Conservation (phyloP, 805 yeast species). For the Grigorovia jiainica region DNA sequence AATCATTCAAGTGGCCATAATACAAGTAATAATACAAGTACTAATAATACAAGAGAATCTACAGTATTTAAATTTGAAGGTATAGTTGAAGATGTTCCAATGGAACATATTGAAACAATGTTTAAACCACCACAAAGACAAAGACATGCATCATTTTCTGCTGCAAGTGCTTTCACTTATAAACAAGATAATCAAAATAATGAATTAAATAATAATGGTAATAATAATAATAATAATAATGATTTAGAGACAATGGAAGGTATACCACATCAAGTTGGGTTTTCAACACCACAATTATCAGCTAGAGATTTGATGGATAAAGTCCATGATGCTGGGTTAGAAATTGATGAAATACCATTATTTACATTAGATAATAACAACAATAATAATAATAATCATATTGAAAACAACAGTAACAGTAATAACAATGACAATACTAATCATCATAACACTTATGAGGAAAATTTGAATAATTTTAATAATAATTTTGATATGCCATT, state of each 20-base stretch:
- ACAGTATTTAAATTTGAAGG: too few species aligned
- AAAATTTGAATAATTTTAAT: constrained; percentile 1
- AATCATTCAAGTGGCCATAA: too few species aligned
- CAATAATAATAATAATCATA: not conserved
- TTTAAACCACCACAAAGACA: constrained; percentile 8
- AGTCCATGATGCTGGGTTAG: constrained; percentile 21
- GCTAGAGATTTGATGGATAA: constrained; percentile 37
- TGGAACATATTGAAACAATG: not conserved
- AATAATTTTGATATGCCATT: constrained; percentile 16
- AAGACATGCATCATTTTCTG: constrained; percentile 38
- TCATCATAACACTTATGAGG: not conserved
- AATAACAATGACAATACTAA: not conserved
- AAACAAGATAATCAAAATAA: constrained; percentile 7
- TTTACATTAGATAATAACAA: constrained; percentile 13
- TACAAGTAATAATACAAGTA: too few species aligned
- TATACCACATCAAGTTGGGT: constrained; percentile 60
- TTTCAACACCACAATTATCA: constrained; percentile 68
- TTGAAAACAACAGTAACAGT: not conserved
- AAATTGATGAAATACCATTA: constrained; percentile 20
- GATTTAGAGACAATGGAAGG: constrained; percentile 16
- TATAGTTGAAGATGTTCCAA: too few species aligned
- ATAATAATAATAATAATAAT: constrained; percentile 4
- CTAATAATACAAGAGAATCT: too few species aligned
- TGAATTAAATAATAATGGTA: constrained; percentile 6
- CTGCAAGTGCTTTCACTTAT: constrained; percentile 33